Base-by-base conservation (phyloP, 768 basidiomycete species). In the Mycena belliarum region DNA sequence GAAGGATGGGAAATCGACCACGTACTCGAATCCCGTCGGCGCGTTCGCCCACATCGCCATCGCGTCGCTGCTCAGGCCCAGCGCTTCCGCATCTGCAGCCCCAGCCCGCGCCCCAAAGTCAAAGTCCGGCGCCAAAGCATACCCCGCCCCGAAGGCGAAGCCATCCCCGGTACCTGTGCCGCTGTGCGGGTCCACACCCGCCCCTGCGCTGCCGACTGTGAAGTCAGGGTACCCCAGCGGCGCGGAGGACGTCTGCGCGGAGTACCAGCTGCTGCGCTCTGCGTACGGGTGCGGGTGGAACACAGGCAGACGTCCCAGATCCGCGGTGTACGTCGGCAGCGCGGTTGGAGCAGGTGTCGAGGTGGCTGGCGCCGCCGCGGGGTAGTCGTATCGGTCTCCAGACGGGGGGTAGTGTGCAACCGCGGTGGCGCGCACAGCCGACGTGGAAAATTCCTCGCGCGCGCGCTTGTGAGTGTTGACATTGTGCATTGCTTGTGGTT, bases 21-120 rank as follows among this genome's bases (percentile, higher is more conserved):
- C 59, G 9, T 15, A 60, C 59, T 61, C 60, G 16, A 57, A 51
- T 6, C 47, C 45, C 25, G 47, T 52, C 18, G 60, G 60, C 51
- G 37, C 37, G 20, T 38, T 38, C 18, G 37, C 37, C 37, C 37
- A 38, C 18, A 38, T 38, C 37, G 37, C 37, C 37, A 38, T 38
- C 18, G 37, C 10, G 37, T 38, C 37, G 37, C 37, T n/a, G 37
- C 55, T 57, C 33, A 32, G 29, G n/a, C 29, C 29, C 33, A 35
- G 11, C 33, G 33, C 14, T 4, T 35, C 33, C 33, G 33, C 33
- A 35, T 15, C 33, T n/a, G n/a, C n/a, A n/a, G 4, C 53, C 60
- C 29, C 29, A 32, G 29, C 29, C 29, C 6, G 12, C 6, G 23
- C 37, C 26, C 37, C 48, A 21, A 60, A 16, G 3, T 14, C 46